Conservation (phyloP, 768 basidiomycete genomes). For the Gautieria morchelliformis region DNA sequence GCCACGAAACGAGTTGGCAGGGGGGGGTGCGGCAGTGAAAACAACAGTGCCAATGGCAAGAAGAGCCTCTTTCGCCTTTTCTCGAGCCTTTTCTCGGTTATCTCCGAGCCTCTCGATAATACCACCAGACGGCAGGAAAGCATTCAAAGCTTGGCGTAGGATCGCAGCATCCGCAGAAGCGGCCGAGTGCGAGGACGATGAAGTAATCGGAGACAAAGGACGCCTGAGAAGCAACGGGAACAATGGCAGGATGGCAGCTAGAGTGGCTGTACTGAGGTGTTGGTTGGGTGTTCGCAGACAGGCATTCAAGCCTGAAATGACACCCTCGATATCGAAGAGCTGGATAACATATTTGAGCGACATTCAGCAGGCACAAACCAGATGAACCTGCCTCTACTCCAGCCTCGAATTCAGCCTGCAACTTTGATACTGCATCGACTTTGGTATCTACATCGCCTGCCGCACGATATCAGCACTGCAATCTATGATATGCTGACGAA, state of each 20-base stretch:
- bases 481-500: conserved; percentile 5
- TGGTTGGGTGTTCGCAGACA: conserved; percentile 76
- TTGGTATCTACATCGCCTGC: conserved; percentile 66
- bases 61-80: conserved; percentile 69
- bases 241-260: conserved; percentile 57
- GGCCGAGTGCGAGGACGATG: conserved; percentile 36
- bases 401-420: conserved; percentile 66
- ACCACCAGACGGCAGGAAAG: conserved; percentile 68
- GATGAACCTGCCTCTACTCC: conserved; percentile 48
- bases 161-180: conserved; percentile 41
- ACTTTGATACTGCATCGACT: conserved; percentile 70
- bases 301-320: conserved; percentile 60
- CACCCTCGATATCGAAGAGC: conserved; percentile 64
- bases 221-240: conserved; percentile 47
- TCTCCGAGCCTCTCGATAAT: conserved; percentile 81
- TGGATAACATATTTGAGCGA: conserved; percentile 19
- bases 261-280: conserved; percentile 68
- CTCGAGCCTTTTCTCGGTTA: conserved; percentile 54
- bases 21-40: conserved; percentile 44
- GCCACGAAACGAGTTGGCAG: conserved; percentile 34
- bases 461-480: conserved; percentile 9
- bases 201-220: conserved; percentile 37
- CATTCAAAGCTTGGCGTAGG: conserved; percentile 56
- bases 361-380: background rate
- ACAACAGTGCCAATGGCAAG: conserved; percentile 65